Evolutionary conservation across 2,329 filamentous ascomycete genomes (phyloP).

Genomic region (Fusarium setosum): DNA sequence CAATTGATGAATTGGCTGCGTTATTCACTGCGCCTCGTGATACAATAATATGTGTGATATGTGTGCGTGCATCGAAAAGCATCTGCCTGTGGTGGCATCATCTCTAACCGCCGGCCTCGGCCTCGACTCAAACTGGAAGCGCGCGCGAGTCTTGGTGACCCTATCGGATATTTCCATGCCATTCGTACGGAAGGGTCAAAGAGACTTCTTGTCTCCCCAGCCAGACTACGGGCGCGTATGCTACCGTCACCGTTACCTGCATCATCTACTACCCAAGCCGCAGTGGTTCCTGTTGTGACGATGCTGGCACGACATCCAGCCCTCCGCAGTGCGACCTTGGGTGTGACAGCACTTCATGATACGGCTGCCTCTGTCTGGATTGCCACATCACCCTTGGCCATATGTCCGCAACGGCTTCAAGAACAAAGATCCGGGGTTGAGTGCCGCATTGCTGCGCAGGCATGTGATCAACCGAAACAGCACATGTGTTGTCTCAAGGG

Average conservation of each 20-base stretch:
- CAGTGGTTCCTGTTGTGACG: constrained; percentile 14
- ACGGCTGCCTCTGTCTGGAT: neutral
- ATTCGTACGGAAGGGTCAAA: neutral
- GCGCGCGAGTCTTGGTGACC: neutral
- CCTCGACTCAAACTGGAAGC: neutral
- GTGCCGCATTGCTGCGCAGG: constrained; percentile 20
- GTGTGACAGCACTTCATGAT: constrained; percentile 5
- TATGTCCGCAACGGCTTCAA: neutral
- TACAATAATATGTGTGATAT: too few relatives aligned
- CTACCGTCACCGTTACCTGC: constrained; percentile 12
- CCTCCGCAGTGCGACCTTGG: constrained; percentile 3
- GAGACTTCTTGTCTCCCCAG: neutral
- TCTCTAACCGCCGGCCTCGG: neutral
- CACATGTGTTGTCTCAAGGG: neutral
- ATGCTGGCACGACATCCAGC: neutral
- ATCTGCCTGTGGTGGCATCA: too few relatives aligned
- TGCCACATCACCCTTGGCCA: neutral
- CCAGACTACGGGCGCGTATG: constrained; percentile 2
- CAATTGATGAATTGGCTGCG: too few relatives aligned
- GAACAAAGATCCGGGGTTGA: neutral
- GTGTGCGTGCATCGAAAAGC: too few relatives aligned
- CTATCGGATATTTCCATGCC: constrained; percentile 19
- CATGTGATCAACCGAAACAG: constrained; percentile 27
- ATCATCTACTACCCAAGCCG: constrained; percentile 21
- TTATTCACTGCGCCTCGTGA: too few relatives aligned